Conservation (phyloP, 2,329 filamentous ascomycete genomes). For the Monilinia fructicola region DNA sequence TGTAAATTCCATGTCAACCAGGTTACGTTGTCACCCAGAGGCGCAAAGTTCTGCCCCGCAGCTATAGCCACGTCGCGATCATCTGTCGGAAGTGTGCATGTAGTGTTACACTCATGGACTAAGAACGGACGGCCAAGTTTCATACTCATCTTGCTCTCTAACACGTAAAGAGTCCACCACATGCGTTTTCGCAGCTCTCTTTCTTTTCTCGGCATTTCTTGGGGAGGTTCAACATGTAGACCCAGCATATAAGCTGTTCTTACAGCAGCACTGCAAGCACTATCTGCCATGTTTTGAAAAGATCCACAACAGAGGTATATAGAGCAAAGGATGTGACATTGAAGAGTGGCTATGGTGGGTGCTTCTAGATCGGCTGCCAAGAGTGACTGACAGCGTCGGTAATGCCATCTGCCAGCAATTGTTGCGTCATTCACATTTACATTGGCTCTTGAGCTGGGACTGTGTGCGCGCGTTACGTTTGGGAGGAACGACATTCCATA, state of each 20-base stretch:
- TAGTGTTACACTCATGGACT: slow-evolving; percentile 35
- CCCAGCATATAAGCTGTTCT: slow-evolving; percentile 45
- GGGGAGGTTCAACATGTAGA: slow-evolving; percentile 44
- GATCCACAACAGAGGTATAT: slow-evolving; percentile 45
- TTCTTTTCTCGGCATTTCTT: slow-evolving; percentile 37
- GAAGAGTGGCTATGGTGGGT: slow-evolving; percentile 44
- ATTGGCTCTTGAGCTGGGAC: slow-evolving; percentile 23
- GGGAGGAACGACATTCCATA: slow-evolving; percentile 42
- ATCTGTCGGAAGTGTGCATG: slow-evolving; percentile 41
- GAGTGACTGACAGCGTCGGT: slow-evolving; percentile 44
- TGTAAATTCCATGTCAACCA: slow-evolving; percentile 41
- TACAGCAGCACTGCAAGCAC: slow-evolving; percentile 40
- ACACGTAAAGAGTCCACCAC: slow-evolving; percentile 49
- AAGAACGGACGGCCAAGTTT: slow-evolving; percentile 43
- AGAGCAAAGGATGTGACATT: slow-evolving; percentile 44
- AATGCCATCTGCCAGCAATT: slow-evolving; percentile 44
- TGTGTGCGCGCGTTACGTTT: slow-evolving; percentile 21
- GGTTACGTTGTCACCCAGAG: slow-evolving; percentile 38
- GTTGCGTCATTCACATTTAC: slow-evolving; percentile 39
- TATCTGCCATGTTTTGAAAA: slow-evolving; percentile 45
- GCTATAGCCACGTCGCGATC: slow-evolving; percentile 35
- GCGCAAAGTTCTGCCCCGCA: slow-evolving; percentile 37
- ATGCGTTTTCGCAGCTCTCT: slow-evolving; percentile 46
- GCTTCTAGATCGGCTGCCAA: slow-evolving; percentile 43
- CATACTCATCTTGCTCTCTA: slow-evolving; percentile 45